Percentiles rank a stretch among this genome's conserved stretches.
Evolutionary conservation across 306 rosid genomes (phyloP).

Genomic region (Benincasa hispida): DNA sequence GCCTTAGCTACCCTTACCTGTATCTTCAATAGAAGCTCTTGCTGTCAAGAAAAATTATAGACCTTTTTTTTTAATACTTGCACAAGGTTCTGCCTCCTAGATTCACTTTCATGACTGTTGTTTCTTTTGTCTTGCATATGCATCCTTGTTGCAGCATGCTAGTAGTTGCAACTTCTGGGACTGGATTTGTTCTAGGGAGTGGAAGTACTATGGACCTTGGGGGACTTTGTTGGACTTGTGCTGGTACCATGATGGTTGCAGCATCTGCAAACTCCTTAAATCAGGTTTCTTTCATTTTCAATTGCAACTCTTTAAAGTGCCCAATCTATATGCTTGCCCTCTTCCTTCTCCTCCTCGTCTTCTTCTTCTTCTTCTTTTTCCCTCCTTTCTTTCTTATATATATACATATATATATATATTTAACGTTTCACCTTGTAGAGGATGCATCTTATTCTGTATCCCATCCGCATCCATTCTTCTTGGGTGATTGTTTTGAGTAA

Average conservation of each 20-base stretch:
- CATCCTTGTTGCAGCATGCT: conserved; percentile 47
- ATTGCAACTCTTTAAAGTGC: neutral
- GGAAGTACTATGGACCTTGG: conserved; percentile 44
- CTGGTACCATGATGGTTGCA: conserved; percentile 98
- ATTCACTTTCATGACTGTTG: conserved; percentile 1
- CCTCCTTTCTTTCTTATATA: too few relatives aligned
- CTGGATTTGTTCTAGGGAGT: conserved; percentile 89
- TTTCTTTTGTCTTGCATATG: neutral
- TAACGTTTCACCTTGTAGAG: neutral
- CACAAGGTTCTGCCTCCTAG: neutral
- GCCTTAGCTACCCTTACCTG: neutral
- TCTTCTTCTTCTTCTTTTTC: too few relatives aligned
- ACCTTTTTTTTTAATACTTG: neutral
- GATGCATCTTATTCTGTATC: neutral
- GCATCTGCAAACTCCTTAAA: conserved; percentile 87
- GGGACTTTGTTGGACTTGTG: conserved; percentile 69
- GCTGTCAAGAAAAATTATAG: neutral
- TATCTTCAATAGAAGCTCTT: neutral
- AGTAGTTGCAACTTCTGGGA: conserved; percentile 93
- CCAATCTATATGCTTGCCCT: neutral
- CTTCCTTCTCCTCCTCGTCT: too few relatives aligned
- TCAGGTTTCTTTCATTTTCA: conserved; percentile 42
- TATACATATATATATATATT: too few relatives aligned
- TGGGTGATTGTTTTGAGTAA: neutral
- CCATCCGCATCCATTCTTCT: neutral